phyloP scores from a whole-genome alignment of 2,329 filamentous ascomycete genomes.

The Nigrospora oryzae region DNA sequence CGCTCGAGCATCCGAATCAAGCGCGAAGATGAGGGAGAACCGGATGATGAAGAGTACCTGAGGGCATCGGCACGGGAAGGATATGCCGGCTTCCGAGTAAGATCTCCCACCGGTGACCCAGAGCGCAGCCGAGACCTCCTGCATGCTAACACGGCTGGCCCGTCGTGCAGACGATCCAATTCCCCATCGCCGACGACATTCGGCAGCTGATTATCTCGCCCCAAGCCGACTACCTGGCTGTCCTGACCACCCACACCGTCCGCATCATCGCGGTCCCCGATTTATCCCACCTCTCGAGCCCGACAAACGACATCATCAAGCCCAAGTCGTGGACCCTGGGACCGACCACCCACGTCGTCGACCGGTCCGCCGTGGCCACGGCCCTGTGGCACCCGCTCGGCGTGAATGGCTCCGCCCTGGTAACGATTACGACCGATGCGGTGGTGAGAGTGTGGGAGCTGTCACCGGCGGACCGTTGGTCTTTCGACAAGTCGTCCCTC shows the following conservation, averaged over 20 bases:
- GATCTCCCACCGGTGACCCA: constrained; percentile 10
- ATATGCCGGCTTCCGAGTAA: constrained; percentile 36
- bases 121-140: too few relatives aligned
- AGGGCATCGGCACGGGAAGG: constrained; percentile 17
- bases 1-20: constrained; percentile 33
- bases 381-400: constrained; percentile 91
- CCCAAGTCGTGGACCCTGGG: constrained; percentile 87
- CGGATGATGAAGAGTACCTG: constrained; percentile 20
- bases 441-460: constrained; percentile 88
- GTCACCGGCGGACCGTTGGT: constrained; percentile 73
- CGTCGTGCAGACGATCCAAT: constrained; percentile 56
- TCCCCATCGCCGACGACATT: constrained; percentile 73
- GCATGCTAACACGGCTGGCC: too few relatives aligned
- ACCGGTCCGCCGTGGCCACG: constrained; percentile 71
- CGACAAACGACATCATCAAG: constrained; percentile 61
- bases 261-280: constrained; percentile 84
- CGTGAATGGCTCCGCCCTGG: constrained; percentile 69
- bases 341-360: constrained; percentile 83
- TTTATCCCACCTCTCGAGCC: constrained; percentile 62
- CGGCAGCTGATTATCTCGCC: constrained; percentile 80
- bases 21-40: constrained; percentile 33
- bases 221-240: constrained; percentile 70
- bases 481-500: constrained; percentile 75
- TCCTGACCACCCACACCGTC: constrained; percentile 79
- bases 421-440: constrained; percentile 83